Base-by-base conservation (phyloP, 495 filamentous ascomycete genomes). In the Trypethelium eluteriae region DNA sequence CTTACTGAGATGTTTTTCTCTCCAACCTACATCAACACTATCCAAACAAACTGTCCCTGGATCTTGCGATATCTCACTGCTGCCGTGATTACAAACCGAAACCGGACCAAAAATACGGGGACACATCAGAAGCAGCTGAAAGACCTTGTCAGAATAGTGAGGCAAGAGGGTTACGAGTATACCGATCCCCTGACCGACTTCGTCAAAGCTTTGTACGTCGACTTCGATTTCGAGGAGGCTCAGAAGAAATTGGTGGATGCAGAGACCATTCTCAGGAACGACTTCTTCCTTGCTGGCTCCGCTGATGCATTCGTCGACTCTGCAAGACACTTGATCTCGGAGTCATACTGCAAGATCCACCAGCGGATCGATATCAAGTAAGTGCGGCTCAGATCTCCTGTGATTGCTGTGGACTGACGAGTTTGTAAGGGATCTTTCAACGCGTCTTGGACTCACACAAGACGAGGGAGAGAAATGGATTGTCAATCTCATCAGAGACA, bases 401-500 rank as follows among this genome's bases (percentile, higher is more conserved):
- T 11, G 9, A 18, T 59, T 39, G 34, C n/a, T n/a, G 41, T 9
- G 34, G 32, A 36, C 68, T 77, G 71, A 76, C 68, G 32, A 64
- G 62, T 44, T 38, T 67, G 2, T 34, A 70, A 87, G 86, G 77
- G 95, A 98, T 72, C 84, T 98, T 18, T 96, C 92, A 68, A 88
- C 87, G 67, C 86, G 93, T 69, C 83, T 98, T 63, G 94, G 94
- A 67, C 81, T 98, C 67, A 90, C 86, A 73, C 85, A 91, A 72
- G 92, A 96, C 72, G 94, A 96, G 71, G 94, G 95, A 70, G 94
- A 98, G 86, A 98, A 97, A 82, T 98, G 95, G 95, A 98, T 98
- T 70, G 94, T 98, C 67, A 98, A 98, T 80, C 84, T 98, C 56
- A 98, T 98, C 79, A 87, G 94, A 67, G 94, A 98, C 76, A 98